phyloP scores from a whole-genome alignment of 257 asterid genomes.

The Rubia yunnanensis region DNA sequence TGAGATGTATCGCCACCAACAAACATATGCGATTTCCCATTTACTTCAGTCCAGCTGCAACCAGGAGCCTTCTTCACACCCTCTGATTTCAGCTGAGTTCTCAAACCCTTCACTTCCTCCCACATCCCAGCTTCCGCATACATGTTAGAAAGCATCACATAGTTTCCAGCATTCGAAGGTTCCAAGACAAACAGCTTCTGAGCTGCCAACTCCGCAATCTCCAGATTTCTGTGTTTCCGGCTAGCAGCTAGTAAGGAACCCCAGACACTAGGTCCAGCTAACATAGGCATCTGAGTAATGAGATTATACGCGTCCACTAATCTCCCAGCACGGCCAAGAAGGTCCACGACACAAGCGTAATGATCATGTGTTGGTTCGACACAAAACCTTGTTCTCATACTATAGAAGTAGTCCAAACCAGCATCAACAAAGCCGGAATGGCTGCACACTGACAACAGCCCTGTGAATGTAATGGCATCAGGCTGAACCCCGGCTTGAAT shows the following conservation, averaged over 20 bases:
- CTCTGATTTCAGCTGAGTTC: constrained; percentile 37
- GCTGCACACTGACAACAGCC: constrained; percentile 75
- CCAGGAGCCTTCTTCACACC: constrained; percentile 72
- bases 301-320: constrained; percentile 60
- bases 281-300: constrained; percentile 56
- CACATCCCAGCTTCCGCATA: constrained; percentile 82
- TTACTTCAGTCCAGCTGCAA: constrained; percentile 68
- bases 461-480: constrained; percentile 59
- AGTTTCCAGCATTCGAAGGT: constrained; percentile 69
- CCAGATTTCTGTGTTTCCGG: constrained; percentile 55
- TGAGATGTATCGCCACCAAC: constrained; percentile 53
- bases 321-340: constrained; percentile 71
- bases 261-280: constrained; percentile 71
- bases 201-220: constrained; percentile 76
- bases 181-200: constrained; percentile 49
- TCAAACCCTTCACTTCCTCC: constrained; percentile 55
- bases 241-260: constrained; percentile 75
- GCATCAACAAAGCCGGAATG: constrained; percentile 77
- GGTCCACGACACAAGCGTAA: constrained; percentile 71
- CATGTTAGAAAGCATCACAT: constrained; percentile 67
- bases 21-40: constrained; percentile 53
- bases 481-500: constrained; percentile 48
- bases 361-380: constrained; percentile 60
- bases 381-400: constrained; percentile 36
- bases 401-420: constrained; percentile 55